A percentile compares a stretch with the other conserved stretches of the same genome.
Evolutionary conservation across 192 early-diverging fungal species (phyloP).

Genomic region (Backusella tuberculispora): DNA sequence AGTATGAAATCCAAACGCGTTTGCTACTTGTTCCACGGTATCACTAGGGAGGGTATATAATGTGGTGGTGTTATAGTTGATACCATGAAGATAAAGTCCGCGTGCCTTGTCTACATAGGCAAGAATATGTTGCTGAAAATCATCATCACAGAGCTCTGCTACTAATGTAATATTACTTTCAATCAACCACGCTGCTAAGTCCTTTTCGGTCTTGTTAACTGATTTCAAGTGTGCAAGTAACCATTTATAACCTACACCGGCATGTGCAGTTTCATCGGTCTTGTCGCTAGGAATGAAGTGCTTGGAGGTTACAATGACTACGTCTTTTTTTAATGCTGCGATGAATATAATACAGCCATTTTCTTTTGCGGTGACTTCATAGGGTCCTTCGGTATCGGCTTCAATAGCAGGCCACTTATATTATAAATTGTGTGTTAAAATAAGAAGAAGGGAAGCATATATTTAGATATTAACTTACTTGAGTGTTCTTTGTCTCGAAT

Average conservation of each 20-base stretch:
- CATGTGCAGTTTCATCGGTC: constrained; percentile 43
- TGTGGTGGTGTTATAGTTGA: constrained; percentile 79
- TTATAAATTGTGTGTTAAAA: background rate
- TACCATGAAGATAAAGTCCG: constrained; percentile 91
- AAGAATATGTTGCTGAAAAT: constrained; percentile 94
- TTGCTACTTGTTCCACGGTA: constrained; percentile 64
- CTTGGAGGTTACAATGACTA: constrained; percentile 88
- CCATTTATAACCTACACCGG: constrained; percentile 74
- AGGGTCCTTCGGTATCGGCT: constrained; percentile 75
- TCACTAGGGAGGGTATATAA: constrained; percentile 74
- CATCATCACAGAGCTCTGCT: constrained; percentile 91
- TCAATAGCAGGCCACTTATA: constrained; percentile 60
- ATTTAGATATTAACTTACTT: constrained; percentile 32
- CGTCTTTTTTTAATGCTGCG: constrained; percentile 59
- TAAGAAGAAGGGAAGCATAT: too few relatives aligned
- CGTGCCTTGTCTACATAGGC: constrained; percentile 76
- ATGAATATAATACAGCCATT: constrained; percentile 96
- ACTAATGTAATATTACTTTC: constrained; percentile 81
- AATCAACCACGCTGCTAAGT: constrained; percentile 76
- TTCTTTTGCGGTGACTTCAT: constrained; percentile 93
- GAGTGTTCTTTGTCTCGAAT: constrained; percentile 61
- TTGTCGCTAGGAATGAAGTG: constrained; percentile 60
- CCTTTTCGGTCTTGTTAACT: constrained; percentile 59
- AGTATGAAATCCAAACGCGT: constrained; percentile 71
- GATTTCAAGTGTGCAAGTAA: constrained; percentile 63